Conservation (phyloP, 495 filamentous ascomycete species). For the Trichoderma orchidacearum region DNA sequence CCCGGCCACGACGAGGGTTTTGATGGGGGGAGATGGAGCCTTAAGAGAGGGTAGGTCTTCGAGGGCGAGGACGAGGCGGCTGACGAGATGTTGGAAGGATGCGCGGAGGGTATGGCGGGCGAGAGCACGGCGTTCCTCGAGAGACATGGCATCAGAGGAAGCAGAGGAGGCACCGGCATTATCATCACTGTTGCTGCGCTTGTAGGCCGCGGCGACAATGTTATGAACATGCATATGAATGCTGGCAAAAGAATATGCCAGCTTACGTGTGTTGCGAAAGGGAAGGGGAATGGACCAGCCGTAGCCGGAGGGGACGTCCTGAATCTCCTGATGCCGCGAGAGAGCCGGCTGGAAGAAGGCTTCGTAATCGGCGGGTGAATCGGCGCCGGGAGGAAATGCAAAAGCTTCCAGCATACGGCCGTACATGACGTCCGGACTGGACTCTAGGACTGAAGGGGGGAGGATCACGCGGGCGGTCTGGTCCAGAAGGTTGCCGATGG, state of each 20-base stretch:
- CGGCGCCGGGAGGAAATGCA: conserved; percentile 46
- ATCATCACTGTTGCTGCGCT: conserved; percentile 34
- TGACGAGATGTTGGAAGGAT: conserved; percentile 79
- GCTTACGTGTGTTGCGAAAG: conserved; percentile 8
- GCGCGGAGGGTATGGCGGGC: conserved; percentile 62
- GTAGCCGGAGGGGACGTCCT: conserved; percentile 8
- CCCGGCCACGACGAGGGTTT: conserved; percentile 68
- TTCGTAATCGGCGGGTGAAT: conserved; percentile 23
- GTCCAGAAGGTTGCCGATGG: conserved; percentile 76
- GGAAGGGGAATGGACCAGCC: conserved; percentile 23
- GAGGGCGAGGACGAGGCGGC: conserved; percentile 56
- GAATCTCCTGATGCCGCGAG: conserved; percentile 39
- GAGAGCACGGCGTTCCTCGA: conserved; percentile 43
- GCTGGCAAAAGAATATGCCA: conserved; percentile 26
- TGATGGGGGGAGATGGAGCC: conserved; percentile 11
- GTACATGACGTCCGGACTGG: conserved; percentile 49
- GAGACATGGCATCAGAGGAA: conserved; percentile 29
- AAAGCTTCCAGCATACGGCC: conserved; percentile 63
- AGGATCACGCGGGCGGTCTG: conserved; percentile 68
- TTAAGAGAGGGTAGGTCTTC: conserved; percentile 2
- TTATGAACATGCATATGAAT: conserved; percentile 16
- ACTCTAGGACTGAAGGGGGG: conserved; percentile 32
- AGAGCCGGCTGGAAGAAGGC: conserved; percentile 35
- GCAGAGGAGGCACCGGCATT: conserved; percentile 56
- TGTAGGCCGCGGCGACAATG: conserved; percentile 8